Percentiles rank a stretch among this genome's conserved stretches.
These are phyloP conservation scores for Annona squamosa DNA, from an alignment of 164 flowering plant genomes.

Conservation along the genomic window DNA sequence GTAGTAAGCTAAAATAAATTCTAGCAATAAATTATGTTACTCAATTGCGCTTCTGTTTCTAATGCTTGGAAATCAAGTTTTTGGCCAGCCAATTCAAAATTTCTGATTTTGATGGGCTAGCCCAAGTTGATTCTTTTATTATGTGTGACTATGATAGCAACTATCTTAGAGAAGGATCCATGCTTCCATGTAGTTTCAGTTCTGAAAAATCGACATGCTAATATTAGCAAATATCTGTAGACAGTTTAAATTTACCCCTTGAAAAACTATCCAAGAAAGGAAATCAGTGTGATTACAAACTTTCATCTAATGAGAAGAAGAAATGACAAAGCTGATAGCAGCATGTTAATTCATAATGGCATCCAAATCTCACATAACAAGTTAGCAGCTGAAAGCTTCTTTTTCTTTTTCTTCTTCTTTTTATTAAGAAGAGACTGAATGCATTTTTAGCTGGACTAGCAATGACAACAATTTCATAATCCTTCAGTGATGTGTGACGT, in stretches of 20 bases:
- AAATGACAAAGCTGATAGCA: background rate
- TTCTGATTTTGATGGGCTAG: background rate
- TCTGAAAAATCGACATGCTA: background rate
- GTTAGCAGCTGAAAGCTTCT: no score
- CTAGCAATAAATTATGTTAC: background rate
- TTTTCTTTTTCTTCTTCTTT: no score
- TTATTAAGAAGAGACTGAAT: background rate
- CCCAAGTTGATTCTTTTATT: background rate
- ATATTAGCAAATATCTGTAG: background rate
- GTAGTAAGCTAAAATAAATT: background rate
- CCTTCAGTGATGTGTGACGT: background rate
- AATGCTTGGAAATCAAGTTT: no score
- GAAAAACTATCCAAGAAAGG: background rate
- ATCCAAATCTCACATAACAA: background rate
- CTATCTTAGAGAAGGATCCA: background rate
- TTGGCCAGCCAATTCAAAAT: background rate
- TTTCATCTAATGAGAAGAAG: background rate
- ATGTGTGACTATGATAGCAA: background rate
- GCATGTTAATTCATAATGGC: background rate
- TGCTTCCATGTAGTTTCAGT: background rate
- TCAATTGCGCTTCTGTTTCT: background rate
- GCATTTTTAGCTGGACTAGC: background rate
- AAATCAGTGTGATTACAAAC: background rate
- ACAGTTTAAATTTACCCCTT: background rate
- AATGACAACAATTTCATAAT: background rate